Conservation (phyloP, 495 filamentous ascomycete species). For the Hypoxylon fuscum region DNA sequence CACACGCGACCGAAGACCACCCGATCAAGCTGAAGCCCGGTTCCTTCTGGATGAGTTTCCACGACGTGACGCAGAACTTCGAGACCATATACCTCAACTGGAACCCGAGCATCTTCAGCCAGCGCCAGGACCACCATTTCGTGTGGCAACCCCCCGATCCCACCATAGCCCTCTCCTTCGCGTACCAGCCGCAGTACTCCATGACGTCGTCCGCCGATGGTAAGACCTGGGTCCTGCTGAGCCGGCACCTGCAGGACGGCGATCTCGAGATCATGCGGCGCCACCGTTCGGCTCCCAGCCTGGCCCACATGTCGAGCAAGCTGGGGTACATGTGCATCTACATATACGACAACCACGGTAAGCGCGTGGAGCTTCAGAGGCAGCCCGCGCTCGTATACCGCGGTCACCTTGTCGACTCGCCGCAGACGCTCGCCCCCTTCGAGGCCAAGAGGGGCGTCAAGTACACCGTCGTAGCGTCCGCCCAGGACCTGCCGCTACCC, state of each 20-base stretch:
- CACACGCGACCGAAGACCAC: slow-evolving; percentile 31
- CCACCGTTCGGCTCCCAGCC: slow-evolving; percentile 38
- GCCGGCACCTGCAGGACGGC: slow-evolving; percentile 75
- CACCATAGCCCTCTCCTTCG: slow-evolving; percentile 69
- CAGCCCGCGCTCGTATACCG: slow-evolving; percentile 68
- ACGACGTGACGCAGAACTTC: slow-evolving; percentile 86
- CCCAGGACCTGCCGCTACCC: slow-evolving; percentile 75
- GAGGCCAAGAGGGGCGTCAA: slow-evolving; percentile 64
- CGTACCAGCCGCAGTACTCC: slow-evolving; percentile 84
- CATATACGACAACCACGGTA: slow-evolving; percentile 77
- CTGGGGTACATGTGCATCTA: slow-evolving; percentile 87
- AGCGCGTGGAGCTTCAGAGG: slow-evolving; percentile 76
- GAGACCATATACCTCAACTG: slow-evolving; percentile 97
- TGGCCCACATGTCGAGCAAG: slow-evolving; percentile 52
- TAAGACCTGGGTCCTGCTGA: slow-evolving; percentile 83
- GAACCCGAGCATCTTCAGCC: slow-evolving; percentile 85
- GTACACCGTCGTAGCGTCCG: slow-evolving; percentile 82
- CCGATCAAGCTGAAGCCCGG: slow-evolving; percentile 62
- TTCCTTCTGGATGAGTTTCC: slow-evolving; percentile 90
- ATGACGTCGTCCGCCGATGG: slow-evolving; percentile 65
- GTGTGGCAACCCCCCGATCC: slow-evolving; percentile 77
- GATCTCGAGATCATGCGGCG: slow-evolving; percentile 53
- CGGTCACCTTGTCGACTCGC: slow-evolving; percentile 90
- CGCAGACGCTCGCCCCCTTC: slow-evolving; percentile 85
- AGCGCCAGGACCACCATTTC: slow-evolving; percentile 90